A percentile compares a stretch with the other conserved stretches of the same genome.
These are phyloP conservation scores for Blastomyces emzantsi DNA, from an alignment of 2,329 filamentous ascomycete species.

Conservation along the genomic window DNA sequence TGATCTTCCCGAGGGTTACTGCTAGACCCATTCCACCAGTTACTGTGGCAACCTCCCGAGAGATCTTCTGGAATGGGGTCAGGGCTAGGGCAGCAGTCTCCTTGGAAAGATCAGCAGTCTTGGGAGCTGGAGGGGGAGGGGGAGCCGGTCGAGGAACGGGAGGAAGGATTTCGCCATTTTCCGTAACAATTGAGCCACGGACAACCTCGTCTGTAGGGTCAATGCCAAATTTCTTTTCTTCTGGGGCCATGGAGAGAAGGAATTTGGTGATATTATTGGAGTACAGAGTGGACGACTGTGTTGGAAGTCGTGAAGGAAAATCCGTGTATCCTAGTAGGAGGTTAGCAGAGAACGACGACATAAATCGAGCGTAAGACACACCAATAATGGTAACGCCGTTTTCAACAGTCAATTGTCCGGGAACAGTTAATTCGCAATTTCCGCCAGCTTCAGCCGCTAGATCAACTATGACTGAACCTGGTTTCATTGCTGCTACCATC, in stretches of 20 bases:
- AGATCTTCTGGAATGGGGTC: slow-evolving; percentile 73
- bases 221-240: slow-evolving; percentile 69
- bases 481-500: slow-evolving; percentile 79
- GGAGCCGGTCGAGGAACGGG: slow-evolving; percentile 61
- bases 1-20: slow-evolving; percentile 69
- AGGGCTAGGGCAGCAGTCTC: slow-evolving; percentile 56
- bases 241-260: slow-evolving; percentile 68
- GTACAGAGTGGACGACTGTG: slow-evolving; percentile 81
- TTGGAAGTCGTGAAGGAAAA: slow-evolving; percentile 74
- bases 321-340: slow-evolving; percentile 62
- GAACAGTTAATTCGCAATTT: slow-evolving; percentile 73
- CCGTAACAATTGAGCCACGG: slow-evolving; percentile 72
- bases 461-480: slow-evolving; percentile 80
- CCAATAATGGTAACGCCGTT: slow-evolving; percentile 79
- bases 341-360: background rate
- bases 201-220: slow-evolving; percentile 79
- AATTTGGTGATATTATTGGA: slow-evolving; percentile 93
- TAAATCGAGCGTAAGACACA: slow-evolving; percentile 29
- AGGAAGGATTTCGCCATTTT: slow-evolving; percentile 66
- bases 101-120: slow-evolving; percentile 31
- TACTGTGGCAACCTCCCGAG: slow-evolving; percentile 63
- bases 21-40: slow-evolving; percentile 70
- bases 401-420: slow-evolving; percentile 60
- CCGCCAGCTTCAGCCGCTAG: slow-evolving; percentile 80
- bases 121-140: slow-evolving; percentile 41